Percentiles rank a stretch among this genome's conserved stretches.
These are phyloP conservation scores for Moesziomyces sp. DNA, from an alignment of 1,284 basidiomycete species.

Conservation along the genomic window DNA sequence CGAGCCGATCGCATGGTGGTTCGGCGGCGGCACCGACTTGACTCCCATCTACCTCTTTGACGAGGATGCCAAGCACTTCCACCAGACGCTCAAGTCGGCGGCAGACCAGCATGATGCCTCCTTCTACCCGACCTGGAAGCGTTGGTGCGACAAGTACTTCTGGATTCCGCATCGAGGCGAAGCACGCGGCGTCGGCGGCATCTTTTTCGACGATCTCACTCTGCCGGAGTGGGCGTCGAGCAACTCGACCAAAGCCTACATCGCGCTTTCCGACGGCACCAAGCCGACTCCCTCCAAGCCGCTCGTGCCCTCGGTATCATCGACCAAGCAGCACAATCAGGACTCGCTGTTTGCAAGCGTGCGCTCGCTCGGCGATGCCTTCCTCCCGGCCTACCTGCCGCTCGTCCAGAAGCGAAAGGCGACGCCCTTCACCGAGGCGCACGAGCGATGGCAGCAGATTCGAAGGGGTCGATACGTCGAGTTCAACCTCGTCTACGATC, in stretches of 20 bases:
- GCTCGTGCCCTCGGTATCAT: constrained; percentile 34
- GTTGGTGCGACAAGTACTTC: constrained; percentile 99
- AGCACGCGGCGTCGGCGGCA: constrained; percentile 87
- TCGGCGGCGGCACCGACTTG: constrained; percentile 94
- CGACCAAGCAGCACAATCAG: constrained; percentile 47
- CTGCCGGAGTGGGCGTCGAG: constrained; percentile 45
- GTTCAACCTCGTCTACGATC: constrained; percentile 67
- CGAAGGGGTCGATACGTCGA: constrained; percentile 65
- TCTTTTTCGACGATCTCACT: constrained; percentile 83
- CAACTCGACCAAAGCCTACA: constrained; percentile 25
- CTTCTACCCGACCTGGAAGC: constrained; percentile 86
- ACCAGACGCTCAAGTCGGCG: constrained; percentile 79
- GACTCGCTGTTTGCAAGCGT: constrained; percentile 63
- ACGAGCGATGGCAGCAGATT: constrained; percentile 63
- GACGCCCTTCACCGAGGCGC: constrained; percentile 41
- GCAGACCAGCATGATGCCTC: constrained; percentile 79
- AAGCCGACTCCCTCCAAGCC: constrained; percentile 22
- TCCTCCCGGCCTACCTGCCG: constrained; percentile 64
- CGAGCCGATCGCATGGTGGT: constrained; percentile 88
- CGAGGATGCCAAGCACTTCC: constrained; percentile 89
- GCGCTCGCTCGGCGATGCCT: constrained; percentile 61
- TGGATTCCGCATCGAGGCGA: constrained; percentile 91
- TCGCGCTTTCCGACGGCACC: constrained; percentile 55
- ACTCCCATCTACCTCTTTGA: constrained; percentile 93
- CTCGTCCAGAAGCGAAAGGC: constrained; percentile 58